Conservation (phyloP, 106 monocot genomes). For the Dendrobium huoshanense region DNA sequence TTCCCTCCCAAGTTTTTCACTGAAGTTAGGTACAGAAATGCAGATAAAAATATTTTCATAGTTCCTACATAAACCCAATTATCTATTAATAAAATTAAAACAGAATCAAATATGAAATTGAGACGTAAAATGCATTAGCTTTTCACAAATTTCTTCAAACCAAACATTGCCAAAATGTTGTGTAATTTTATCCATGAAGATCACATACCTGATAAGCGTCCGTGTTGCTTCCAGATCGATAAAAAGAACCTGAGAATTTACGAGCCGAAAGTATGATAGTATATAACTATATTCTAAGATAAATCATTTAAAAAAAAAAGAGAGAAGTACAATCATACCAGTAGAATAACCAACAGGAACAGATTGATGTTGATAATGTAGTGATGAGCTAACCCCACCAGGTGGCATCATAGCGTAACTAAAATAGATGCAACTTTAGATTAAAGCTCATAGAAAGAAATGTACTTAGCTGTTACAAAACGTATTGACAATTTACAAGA, state of each 20-base stretch:
- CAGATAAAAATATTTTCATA: too few relatives aligned
- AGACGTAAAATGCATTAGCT: too few relatives aligned
- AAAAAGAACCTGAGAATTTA: not conserved
- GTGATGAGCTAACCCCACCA: constrained; percentile 19
- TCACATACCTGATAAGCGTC: not conserved
- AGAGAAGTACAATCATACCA: constrained; percentile 10
- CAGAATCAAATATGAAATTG: too few relatives aligned
- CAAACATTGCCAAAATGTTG: too few relatives aligned
- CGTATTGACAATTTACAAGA: not conserved
- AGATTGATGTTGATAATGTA: constrained; percentile 24
- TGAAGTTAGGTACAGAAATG: too few relatives aligned
- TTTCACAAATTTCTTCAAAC: too few relatives aligned
- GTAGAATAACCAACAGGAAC: constrained; percentile 16
- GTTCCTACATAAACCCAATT: too few relatives aligned
- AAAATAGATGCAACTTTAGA: not conserved
- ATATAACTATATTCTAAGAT: not conserved
- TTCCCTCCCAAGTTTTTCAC: too few relatives aligned
- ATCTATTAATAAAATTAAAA: too few relatives aligned
- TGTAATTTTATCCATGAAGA: too few relatives aligned
- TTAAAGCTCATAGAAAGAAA: not conserved
- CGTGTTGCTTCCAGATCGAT: not conserved
- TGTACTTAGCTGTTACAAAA: not conserved
- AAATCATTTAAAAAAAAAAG: not conserved
- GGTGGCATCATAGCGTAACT: constrained; percentile 22
- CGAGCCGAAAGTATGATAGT: not conserved